Evolutionary conservation across 2,329 filamentous ascomycete genomes (phyloP).

Genomic region (Aspergillus vadensis): DNA sequence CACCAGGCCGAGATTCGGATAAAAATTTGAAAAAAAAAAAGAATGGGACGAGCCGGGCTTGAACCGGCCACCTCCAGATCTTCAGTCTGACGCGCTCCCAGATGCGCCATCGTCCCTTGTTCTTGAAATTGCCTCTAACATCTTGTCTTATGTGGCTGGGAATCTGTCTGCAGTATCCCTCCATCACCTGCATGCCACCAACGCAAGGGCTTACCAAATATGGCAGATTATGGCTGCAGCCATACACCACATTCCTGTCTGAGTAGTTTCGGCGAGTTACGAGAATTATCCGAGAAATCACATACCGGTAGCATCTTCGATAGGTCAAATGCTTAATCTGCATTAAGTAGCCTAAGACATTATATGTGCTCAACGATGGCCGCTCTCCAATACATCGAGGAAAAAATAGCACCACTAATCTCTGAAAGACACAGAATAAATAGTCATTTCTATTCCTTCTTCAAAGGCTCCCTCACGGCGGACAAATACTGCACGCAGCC

Average conservation of each 20-base stretch:
- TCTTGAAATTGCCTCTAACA: background rate
- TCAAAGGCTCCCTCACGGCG: background rate
- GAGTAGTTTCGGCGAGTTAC: too few species aligned
- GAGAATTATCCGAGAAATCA: rapidly evolving
- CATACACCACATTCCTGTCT: too few species aligned
- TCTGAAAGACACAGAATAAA: background rate
- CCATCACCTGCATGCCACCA: too few species aligned
- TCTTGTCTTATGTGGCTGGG: background rate
- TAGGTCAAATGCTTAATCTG: too few species aligned
- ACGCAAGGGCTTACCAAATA: too few species aligned
- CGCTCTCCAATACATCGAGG: too few species aligned
- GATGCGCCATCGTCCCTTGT: conserved; percentile 8
- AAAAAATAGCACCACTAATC: background rate
- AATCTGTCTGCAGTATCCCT: too few species aligned
- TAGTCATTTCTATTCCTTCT: background rate
- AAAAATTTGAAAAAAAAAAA: background rate
- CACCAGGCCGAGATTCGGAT: too few species aligned
- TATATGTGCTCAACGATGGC: background rate
- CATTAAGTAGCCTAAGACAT: too few species aligned
- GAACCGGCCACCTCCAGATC: conserved; percentile 10
- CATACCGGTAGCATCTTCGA: too few species aligned
- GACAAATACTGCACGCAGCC: background rate
- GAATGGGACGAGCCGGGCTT: conserved; percentile 9
- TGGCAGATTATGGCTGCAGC: too few species aligned
- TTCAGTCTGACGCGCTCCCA: conserved; percentile 10